Percentiles rank a stretch among this genome's conserved stretches.
These are phyloP conservation scores for Zygosaccharomyces bailii DNA, from an alignment of 805 yeast genomes.

Conservation along the genomic window DNA sequence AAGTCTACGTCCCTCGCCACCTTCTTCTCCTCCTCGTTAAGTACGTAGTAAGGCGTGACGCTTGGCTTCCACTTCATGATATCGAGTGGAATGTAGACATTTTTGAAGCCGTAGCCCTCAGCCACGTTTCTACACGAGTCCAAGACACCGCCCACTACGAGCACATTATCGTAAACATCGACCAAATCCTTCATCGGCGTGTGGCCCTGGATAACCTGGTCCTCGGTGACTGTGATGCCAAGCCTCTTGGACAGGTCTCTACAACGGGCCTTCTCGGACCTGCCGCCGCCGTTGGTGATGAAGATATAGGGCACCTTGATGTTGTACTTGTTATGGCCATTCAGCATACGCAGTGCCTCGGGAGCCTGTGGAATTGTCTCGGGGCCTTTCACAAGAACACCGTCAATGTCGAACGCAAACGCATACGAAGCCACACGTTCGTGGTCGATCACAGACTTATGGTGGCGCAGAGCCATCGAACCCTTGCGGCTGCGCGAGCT, in stretches of 20 bases:
- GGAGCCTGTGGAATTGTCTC: conserved; percentile 78
- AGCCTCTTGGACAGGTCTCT: conserved; percentile 63
- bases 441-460: conserved; percentile 56
- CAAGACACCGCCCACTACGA: conserved; percentile 88
- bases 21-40: conserved; percentile 65
- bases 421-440: conserved; percentile 76
- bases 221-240: conserved; percentile 57
- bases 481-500: conserved; percentile 17
- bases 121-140: conserved; percentile 83
- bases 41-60: conserved; percentile 76
- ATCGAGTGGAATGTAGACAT: conserved; percentile 79
- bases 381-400: conserved; percentile 83
- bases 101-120: conserved; percentile 74
- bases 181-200: conserved; percentile 89
- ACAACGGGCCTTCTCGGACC: conserved; percentile 72
- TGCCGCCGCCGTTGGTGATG: conserved; percentile 92
- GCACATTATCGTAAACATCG: conserved; percentile 61
- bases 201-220: conserved; percentile 88
- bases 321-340: conserved; percentile 73
- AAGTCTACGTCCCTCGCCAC: conserved; percentile 59
- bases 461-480: conserved; percentile 40
- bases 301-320: conserved; percentile 79
- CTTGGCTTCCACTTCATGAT: conserved; percentile 83
- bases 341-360: conserved; percentile 65
- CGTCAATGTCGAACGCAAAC: conserved; percentile 91